Percentiles rank a stretch among this genome's conserved stretches.
Evolutionary conservation across 2,329 filamentous ascomycete genomes (phyloP).

Genomic region (Exophiala alcalophila): DNA sequence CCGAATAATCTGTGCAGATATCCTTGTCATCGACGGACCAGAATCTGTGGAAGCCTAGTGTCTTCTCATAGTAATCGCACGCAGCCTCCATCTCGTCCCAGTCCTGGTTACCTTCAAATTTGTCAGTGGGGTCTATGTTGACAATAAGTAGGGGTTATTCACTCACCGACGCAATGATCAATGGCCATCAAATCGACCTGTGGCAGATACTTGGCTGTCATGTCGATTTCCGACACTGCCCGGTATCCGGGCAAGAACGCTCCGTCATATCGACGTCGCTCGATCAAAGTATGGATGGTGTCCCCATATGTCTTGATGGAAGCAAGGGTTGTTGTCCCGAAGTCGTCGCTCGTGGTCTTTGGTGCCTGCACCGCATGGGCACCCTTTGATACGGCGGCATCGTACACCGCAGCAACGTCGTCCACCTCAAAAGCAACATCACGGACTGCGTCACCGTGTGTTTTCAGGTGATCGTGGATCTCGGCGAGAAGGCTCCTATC

Average conservation of each 20-base stretch:
- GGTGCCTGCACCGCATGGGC: constrained; percentile 41
- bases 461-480: constrained; percentile 78
- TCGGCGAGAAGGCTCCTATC: constrained; percentile 67
- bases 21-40: constrained; percentile 94
- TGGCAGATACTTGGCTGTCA: constrained; percentile 54
- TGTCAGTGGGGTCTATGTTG: too few relatives aligned
- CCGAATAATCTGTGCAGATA: constrained; percentile 89
- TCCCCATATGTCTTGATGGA: constrained; percentile 91
- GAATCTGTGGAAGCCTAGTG: constrained; percentile 91
- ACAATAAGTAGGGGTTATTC: too few relatives aligned
- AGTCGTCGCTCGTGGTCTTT: constrained; percentile 59
- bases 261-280: constrained; percentile 67
- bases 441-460: constrained; percentile 90
- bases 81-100: constrained; percentile 79
- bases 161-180: constrained; percentile 83
- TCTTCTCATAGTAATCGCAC: constrained; percentile 76
- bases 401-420: constrained; percentile 76
- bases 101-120: constrained; percentile 66
- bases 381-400: constrained; percentile 60
- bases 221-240: constrained; percentile 47
- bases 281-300: constrained; percentile 88
- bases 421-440: constrained; percentile 96
- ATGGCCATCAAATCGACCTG: constrained; percentile 68
- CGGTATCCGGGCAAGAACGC: constrained; percentile 82
- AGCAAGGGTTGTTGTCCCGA: constrained; percentile 68